These are phyloP conservation scores for Candida tibetensis DNA, from an alignment of 805 yeast genomes.

Conservation along the genomic window DNA sequence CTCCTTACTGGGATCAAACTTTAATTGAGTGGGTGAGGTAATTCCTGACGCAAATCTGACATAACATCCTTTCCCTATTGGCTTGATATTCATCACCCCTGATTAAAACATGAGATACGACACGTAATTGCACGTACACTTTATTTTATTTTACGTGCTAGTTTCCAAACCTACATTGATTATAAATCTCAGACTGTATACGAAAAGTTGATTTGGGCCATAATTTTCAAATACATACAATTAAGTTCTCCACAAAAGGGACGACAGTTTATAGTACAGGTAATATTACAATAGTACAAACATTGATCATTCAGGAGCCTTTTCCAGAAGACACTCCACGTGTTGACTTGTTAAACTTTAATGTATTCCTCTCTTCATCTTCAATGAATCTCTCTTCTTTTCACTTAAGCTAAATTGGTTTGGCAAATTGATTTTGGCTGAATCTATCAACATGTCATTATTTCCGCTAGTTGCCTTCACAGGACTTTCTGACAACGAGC, in stretches of 20 bases:
- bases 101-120: too few species aligned
- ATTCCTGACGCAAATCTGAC: background rate
- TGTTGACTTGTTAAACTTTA: too few species aligned
- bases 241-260: background rate
- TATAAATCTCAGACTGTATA: too few species aligned
- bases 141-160: too few species aligned
- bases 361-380: slow-evolving; percentile 44
- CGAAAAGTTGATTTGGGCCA: too few species aligned
- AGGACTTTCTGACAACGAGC: slow-evolving; percentile 14
- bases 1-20: too few species aligned
- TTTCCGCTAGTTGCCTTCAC: slow-evolving; percentile 9
- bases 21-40: too few species aligned
- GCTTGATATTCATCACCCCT: background rate
- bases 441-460: slow-evolving; percentile 12
- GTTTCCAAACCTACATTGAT: too few species aligned
- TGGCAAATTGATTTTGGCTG: slow-evolving; percentile 24
- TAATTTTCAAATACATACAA: too few species aligned
- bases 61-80: background rate
- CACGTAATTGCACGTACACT: too few species aligned
- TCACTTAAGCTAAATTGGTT: slow-evolving; percentile 38
- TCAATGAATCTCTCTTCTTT: slow-evolving; percentile 44
- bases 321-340: too few species aligned
- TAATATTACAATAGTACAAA: background rate
- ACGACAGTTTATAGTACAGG: background rate
- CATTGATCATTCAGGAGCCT: background rate